phyloP scores from a whole-genome alignment of 192 early-diverging fungal species.

The Coemansia sp. region DNA sequence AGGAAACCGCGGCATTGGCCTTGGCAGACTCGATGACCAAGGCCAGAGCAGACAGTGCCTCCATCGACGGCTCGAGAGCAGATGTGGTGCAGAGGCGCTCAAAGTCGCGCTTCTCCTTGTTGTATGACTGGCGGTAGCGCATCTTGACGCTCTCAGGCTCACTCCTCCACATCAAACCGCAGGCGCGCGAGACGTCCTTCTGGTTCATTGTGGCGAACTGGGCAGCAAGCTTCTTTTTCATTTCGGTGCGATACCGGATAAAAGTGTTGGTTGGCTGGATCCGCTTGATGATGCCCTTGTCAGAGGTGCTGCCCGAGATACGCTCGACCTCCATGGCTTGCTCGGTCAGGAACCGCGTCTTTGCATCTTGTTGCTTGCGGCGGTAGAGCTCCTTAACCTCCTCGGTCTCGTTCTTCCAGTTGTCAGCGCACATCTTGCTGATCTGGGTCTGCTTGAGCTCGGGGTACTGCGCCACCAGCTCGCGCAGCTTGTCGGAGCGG shows the following conservation, averaged over 20 bases:
- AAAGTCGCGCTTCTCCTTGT: constrained; percentile 54
- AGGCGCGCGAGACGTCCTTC: constrained; percentile 54
- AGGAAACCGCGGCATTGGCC: background rate
- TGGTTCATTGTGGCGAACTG: constrained; percentile 55
- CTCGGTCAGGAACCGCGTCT: constrained; percentile 45
- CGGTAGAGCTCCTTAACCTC: constrained; percentile 51
- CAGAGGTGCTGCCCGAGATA: constrained; percentile 38
- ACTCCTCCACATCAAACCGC: constrained; percentile 55
- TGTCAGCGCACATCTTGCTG: constrained; percentile 55
- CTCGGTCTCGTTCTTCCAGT: constrained; percentile 52
- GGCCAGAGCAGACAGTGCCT: constrained; percentile 42
- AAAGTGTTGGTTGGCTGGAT: constrained; percentile 58
- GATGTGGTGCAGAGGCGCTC: constrained; percentile 53
- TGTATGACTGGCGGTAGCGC: constrained; percentile 56
- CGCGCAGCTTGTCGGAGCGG: constrained; percentile 52
- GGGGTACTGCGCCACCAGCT: constrained; percentile 41
- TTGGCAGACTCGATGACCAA: constrained; percentile 28
- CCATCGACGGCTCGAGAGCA: constrained; percentile 39
- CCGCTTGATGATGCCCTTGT: constrained; percentile 50
- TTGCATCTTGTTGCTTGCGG: constrained; percentile 47
- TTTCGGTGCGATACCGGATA: constrained; percentile 57
- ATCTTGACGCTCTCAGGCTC: constrained; percentile 54
- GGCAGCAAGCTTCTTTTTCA: constrained; percentile 48
- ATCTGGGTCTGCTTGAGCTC: constrained; percentile 55
- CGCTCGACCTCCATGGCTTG: constrained; percentile 50